Base-by-base conservation (phyloP, 1,284 basidiomycete species). In the Cerioporus squamosus region DNA sequence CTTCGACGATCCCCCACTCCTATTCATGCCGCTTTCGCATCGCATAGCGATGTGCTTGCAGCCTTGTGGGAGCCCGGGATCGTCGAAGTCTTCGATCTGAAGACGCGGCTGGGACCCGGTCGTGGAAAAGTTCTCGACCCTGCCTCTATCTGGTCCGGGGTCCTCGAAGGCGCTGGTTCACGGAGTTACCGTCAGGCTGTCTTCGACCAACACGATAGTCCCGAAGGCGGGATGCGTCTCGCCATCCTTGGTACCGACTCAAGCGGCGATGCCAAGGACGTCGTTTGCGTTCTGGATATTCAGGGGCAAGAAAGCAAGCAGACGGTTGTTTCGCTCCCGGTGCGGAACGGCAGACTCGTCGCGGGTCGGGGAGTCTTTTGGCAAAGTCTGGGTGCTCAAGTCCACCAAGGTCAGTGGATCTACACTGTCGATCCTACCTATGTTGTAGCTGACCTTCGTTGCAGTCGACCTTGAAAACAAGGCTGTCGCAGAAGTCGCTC, bases 51-150 rank as follows among this genome's bases (percentile, higher is more conserved):
- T 62, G 70, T 82, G 1, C 72, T 97, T 2, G 88, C 84, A 5
- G 72, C 87, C 1, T 76, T 97, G 1, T 93, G 88, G 86, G 86
- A 88, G 65, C 72, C 71, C 15, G 87, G 88, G 0, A 72, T 76
- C 33, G 71, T 91, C 3, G 85, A 91, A 55, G 63, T 94, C 2
- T 95, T 88, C 84, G 77, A 84, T 40, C 77, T 95, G 26, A 77
- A 81, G 39, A 93, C 89, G 0, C 81, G 85, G 9, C 74, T 87
- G 20, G 79, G 79, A 5, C 80, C 84, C n/a, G 85, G 85, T 3
- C 81, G 79, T 0, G 85, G 79, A n/a, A 87, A 87, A 63, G 76
- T 81, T 6, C 82, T 90, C 74, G 77, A 87, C 58, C 91, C 91
- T 0, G 68, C 68, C 9, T 72, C 79, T 46, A 51, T 82, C 1